phyloP scores from a whole-genome alignment of 768 basidiomycete genomes.

The Myochromella boudieri region DNA sequence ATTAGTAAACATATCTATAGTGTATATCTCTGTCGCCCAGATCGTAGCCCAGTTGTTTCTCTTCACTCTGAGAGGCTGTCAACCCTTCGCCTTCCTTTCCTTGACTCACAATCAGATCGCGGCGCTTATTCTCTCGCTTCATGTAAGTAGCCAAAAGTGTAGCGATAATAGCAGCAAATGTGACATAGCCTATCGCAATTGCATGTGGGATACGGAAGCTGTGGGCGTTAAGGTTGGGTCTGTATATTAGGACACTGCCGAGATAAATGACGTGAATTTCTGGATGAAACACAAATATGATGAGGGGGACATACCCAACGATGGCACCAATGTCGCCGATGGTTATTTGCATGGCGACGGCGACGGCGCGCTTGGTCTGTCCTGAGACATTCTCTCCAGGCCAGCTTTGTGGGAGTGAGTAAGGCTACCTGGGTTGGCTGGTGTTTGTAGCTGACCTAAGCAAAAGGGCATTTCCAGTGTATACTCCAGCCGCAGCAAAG shows the following conservation, averaged over 20 bases:
- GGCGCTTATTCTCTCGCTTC: constrained; percentile 47
- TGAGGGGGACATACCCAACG: constrained; percentile 34
- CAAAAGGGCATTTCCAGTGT: constrained; percentile 56
- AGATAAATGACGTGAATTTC: background rate
- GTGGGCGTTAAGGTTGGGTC: constrained; percentile 45
- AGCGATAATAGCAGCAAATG: constrained; percentile 44
- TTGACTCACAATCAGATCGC: constrained; percentile 30
- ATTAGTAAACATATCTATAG: constrained; percentile 41
- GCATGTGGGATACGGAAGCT: constrained; percentile 55
- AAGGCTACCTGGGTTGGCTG: background rate
- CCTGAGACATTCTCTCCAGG: constrained; percentile 68
- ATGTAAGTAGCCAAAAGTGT: constrained; percentile 48
- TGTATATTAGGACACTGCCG: constrained; percentile 52
- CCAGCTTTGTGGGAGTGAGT: constrained; percentile 37
- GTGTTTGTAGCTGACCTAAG: constrained; percentile 38
- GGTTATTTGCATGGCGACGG: constrained; percentile 63
- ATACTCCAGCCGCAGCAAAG: constrained; percentile 55
- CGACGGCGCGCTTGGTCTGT: constrained; percentile 64
- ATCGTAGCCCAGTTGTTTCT: constrained; percentile 25
- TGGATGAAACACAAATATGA: background rate
- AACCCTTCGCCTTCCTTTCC: constrained; percentile 21
- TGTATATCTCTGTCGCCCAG: constrained; percentile 38
- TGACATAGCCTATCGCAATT: constrained; percentile 58
- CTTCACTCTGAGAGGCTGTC: constrained; percentile 8
- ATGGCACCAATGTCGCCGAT: constrained; percentile 63